Base-by-base conservation (phyloP, 805 yeast species). In the Suhomyces pyralidae region DNA sequence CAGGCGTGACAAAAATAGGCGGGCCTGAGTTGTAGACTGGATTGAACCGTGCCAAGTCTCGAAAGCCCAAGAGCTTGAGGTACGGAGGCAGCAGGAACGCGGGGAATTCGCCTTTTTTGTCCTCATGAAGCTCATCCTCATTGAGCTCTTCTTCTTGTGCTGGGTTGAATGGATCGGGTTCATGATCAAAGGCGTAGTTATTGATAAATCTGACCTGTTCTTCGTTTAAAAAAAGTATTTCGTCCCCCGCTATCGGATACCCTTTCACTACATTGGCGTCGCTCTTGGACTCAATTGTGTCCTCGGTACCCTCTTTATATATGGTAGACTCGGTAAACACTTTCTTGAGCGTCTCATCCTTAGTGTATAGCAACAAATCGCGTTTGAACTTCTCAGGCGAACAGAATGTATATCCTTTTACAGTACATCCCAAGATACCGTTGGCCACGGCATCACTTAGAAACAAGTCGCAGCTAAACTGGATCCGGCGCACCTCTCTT, bases 401-500 rank as follows among this genome's bases (percentile, higher is more conserved):
- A 55, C 79, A 80, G n/a, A 88, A 74, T 0, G 86, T 69, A 61
- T 83, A 88, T 0, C 96, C 97, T 58, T 81, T 81, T 0, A 92
- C 76, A 0, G 90, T 86, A 46, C 93, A 79, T 0, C 76, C 73
- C 17, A 92, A 51, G 2, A 54, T 54, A 5, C 76, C 77, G 4
- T 51, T 51, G 2, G 61, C 64, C 0, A 72, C 68, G 9, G 72
- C 73, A 36, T 81, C 81, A 45, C 83, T 78, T 5, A 90, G 68
- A 1, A 81, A 77, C 45, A 91, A 66, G 8, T 84, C 81, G 55
- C 88, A 81, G 14, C 80, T 76, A 62, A 87, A 88, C 48, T 79
- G 81, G 0, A 84, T 77, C 46, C 96, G 69, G 46, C 80, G 80
- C 3, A 88, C 78, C 58, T 86, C 88, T 56, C 81, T 85, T 28